Conservation (phyloP, 768 basidiomycete genomes). For the Tubosaeta brunneosetosa region DNA sequence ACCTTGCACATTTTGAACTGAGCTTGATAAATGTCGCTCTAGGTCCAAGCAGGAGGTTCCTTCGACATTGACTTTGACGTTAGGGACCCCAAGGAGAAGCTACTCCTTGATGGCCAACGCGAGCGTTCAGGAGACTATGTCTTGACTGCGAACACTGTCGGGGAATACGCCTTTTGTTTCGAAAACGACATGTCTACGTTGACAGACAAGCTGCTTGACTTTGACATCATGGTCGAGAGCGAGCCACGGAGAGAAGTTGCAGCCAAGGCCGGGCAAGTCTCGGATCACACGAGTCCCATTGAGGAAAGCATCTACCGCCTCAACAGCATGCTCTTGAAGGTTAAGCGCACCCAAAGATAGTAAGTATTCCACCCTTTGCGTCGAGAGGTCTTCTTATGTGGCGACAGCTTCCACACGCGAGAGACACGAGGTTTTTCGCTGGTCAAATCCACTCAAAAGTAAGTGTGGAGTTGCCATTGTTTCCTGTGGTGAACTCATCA, state of each 20-base stretch:
- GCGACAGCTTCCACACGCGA: constrained; percentile 80
- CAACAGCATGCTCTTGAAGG: constrained; percentile 79
- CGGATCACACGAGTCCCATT: constrained; percentile 87
- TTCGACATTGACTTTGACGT: constrained; percentile 95
- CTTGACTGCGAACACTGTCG: constrained; percentile 86
- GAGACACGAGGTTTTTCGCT: constrained; percentile 93
- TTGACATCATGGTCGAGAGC: constrained; percentile 98
- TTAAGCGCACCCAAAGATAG: constrained; percentile 94
- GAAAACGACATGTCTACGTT: constrained; percentile 96
- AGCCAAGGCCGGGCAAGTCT: constrained; percentile 80
- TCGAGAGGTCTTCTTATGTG: constrained; percentile 3
- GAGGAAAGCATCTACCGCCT: constrained; percentile 96
- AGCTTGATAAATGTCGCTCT: not conserved
- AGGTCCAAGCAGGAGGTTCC: constrained; percentile 96
- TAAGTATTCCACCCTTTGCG: constrained; percentile 38
- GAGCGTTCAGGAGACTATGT: constrained; percentile 98
- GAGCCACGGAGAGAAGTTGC: constrained; percentile 89
- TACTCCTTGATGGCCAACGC: constrained; percentile 80
- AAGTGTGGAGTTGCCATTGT: constrained; percentile 5
- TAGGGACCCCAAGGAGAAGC: constrained; percentile 84
- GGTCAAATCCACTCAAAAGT: constrained; percentile 89
- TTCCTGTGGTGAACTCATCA: not conserved
- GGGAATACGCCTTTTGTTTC: constrained; percentile 95
- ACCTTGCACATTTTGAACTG: not conserved
- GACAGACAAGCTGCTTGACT: constrained; percentile 91